A percentile compares a stretch with the other conserved stretches of the same genome.
Conservation (phyloP, 2,329 filamentous ascomycete species). For the Trichoderma arundinaceum region DNA sequence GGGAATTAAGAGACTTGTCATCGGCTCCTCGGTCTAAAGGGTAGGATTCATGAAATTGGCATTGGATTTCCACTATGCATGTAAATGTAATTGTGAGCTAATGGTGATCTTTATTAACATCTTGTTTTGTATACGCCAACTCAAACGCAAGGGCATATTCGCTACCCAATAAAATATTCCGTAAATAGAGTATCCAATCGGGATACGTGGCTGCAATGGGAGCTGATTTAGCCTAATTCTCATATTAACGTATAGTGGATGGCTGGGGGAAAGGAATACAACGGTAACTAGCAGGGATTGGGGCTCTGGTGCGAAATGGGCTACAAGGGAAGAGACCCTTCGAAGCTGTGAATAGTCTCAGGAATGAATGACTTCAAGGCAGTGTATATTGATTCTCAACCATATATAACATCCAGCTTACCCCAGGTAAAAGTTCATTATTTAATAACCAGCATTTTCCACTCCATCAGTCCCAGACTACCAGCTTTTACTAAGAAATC, state of each 20-base stretch:
- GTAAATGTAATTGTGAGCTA: not conserved
- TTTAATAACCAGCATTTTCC: not conserved
- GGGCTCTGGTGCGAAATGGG: not conserved
- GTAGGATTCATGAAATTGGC: too few species aligned
- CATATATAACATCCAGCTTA: not conserved
- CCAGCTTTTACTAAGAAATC: not conserved
- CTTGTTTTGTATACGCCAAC: not conserved
- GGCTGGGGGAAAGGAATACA: constrained; percentile 24
- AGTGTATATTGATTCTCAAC: not conserved
- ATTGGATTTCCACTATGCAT: not conserved
- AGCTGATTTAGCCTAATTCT: constrained; percentile 22
- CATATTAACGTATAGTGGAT: not conserved
- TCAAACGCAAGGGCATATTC: not conserved
- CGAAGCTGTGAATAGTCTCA: not conserved
- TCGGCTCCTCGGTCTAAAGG: constrained; percentile 17
- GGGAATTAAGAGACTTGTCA: not conserved
- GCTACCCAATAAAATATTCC: not conserved
- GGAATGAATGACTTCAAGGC: not conserved
- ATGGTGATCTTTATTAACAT: not conserved
- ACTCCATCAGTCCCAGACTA: too few species aligned
- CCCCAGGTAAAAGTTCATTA: not conserved
- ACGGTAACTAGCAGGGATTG: constrained; percentile 13
- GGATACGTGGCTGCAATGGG: not conserved
- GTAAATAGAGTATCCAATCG: not conserved
- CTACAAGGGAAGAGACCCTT: not conserved